phyloP scores from a whole-genome alignment of 2,329 filamentous ascomycete species.

The Trichoderma breve region DNA sequence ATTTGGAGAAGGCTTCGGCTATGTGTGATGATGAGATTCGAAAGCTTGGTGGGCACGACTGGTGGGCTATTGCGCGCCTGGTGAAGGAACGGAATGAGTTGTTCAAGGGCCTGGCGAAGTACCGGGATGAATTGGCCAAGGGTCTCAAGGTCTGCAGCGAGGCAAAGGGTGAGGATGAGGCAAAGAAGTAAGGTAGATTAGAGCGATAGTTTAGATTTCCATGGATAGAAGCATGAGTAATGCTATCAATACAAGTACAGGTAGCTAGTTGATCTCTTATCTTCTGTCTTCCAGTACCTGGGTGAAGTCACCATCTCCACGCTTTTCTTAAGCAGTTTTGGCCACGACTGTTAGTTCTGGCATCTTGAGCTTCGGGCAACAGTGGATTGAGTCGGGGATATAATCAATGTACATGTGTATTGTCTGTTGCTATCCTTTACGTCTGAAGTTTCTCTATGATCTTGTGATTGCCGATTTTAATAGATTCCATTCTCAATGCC shows the following conservation, averaged over 20 bases:
- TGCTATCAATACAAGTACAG: neutral
- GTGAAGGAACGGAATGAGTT: neutral
- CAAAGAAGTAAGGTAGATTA: neutral
- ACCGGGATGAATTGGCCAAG: neutral
- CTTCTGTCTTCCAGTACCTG: neutral
- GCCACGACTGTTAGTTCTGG: neutral
- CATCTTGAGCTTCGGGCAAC: neutral
- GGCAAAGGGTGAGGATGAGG: neutral
- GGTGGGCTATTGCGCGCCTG: neutral
- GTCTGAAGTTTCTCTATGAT: too few species aligned
- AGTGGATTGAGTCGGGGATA: neutral
- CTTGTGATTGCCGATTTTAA: too few species aligned
- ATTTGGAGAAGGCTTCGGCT: neutral
- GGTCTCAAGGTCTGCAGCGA: neutral
- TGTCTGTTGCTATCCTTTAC: too few species aligned
- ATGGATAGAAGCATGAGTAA: neutral
- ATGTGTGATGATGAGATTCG: neutral
- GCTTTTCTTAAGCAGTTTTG: neutral
- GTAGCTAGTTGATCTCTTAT: neutral
- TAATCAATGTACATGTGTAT: too few species aligned
- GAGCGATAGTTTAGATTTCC: neutral
- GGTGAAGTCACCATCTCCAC: too few species aligned
- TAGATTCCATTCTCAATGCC: too few species aligned
- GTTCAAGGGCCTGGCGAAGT: neutral
- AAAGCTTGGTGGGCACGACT: neutral